Percentiles rank a stretch among this genome's conserved stretches.
These are phyloP conservation scores for Tolypocladium amazonense DNA, from an alignment of 2,329 filamentous ascomycete genomes.

Conservation along the genomic window DNA sequence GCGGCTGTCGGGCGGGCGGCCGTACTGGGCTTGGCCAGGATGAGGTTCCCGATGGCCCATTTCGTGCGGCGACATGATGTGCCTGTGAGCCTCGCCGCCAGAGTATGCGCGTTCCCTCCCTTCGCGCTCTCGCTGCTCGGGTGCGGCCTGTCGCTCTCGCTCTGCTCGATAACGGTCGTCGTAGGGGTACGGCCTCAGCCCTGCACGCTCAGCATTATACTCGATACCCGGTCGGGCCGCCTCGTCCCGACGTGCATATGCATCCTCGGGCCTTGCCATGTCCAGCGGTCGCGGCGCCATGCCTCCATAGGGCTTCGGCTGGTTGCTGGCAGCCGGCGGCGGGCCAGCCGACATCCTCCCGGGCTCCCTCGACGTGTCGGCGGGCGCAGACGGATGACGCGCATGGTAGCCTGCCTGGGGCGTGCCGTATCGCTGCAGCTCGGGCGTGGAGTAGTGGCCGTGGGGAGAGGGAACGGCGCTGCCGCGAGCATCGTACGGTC, in stretches of 20 bases:
- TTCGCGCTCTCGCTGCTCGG: constrained; percentile 31
- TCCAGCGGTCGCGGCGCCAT: constrained; percentile 37
- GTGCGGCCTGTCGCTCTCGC: constrained; percentile 34
- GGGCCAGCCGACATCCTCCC: constrained; percentile 27
- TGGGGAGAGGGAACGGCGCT: constrained; percentile 37
- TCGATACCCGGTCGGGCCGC: constrained; percentile 29
- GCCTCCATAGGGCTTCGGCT: constrained; percentile 36
- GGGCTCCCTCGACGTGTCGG: constrained; percentile 32
- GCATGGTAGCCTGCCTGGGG: constrained; percentile 41
- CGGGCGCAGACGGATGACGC: constrained; percentile 35
- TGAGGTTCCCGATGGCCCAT: constrained; percentile 33
- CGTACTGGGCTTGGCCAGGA: constrained; percentile 33
- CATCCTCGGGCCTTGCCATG: constrained; percentile 29
- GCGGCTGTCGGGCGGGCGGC: constrained; percentile 28
- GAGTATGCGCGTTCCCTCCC: constrained; percentile 37
- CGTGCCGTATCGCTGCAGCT: constrained; percentile 47
- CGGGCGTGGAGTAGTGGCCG: constrained; percentile 44
- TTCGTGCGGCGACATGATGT: constrained; percentile 24
- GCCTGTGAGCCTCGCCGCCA: constrained; percentile 33
- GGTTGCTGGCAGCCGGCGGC: constrained; percentile 39
- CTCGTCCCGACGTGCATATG: constrained; percentile 41
- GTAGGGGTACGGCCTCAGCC: constrained; percentile 31
- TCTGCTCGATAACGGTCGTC: constrained; percentile 44
- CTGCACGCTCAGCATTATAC: constrained; percentile 41
- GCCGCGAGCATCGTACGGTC: constrained; percentile 39